These are phyloP conservation scores for Xylariaceae sp. DNA, from an alignment of 2,329 filamentous ascomycete species.

Conservation along the genomic window DNA sequence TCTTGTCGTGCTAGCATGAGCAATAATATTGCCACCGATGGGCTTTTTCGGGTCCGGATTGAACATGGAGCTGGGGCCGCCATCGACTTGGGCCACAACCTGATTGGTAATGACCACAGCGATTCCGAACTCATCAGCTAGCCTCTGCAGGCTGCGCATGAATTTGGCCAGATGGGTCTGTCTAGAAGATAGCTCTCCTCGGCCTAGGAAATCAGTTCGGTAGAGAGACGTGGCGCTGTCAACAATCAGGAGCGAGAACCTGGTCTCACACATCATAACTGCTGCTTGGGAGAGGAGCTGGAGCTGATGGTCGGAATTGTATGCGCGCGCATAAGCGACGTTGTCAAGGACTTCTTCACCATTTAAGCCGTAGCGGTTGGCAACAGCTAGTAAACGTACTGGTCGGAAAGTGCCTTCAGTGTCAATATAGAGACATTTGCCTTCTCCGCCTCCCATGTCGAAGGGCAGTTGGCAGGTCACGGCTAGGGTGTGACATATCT, in stretches of 20 bases:
- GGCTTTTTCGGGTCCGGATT: slow-evolving; percentile 99
- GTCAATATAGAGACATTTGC: slow-evolving; percentile 98
- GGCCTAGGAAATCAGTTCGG: slow-evolving; percentile 94
- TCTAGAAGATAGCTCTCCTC: slow-evolving; percentile 92
- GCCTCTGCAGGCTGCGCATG: slow-evolving; percentile 80
- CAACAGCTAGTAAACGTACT: slow-evolving; percentile 87
- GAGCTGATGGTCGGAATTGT: slow-evolving; percentile 98
- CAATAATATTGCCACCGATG: slow-evolving; percentile 98
- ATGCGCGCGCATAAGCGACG: slow-evolving; percentile 95
- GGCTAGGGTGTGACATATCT: slow-evolving; percentile 97
- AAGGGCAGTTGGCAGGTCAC: slow-evolving; percentile 98
- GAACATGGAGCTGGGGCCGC: slow-evolving; percentile 96
- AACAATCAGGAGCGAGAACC: slow-evolving; percentile 93
- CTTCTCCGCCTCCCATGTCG: slow-evolving; percentile 98
- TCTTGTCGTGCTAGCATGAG: slow-evolving; percentile 93
- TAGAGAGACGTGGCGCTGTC: slow-evolving; percentile 96
- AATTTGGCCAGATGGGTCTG: slow-evolving; percentile 91
- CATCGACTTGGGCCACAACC: slow-evolving; percentile 97
- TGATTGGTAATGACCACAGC: slow-evolving; percentile 99
- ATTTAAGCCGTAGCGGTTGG: slow-evolving; percentile 90
- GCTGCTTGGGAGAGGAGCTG: slow-evolving; percentile 94
- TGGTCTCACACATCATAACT: slow-evolving; percentile 99
- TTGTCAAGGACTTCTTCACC: slow-evolving; percentile 98
- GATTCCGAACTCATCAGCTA: slow-evolving; percentile 88
- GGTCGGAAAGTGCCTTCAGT: slow-evolving; percentile 97